Percentiles rank a stretch among this genome's conserved stretches.
These are phyloP conservation scores for Cladorrhinum samala DNA, from an alignment of 495 filamentous ascomycete genomes.

Conservation along the genomic window DNA sequence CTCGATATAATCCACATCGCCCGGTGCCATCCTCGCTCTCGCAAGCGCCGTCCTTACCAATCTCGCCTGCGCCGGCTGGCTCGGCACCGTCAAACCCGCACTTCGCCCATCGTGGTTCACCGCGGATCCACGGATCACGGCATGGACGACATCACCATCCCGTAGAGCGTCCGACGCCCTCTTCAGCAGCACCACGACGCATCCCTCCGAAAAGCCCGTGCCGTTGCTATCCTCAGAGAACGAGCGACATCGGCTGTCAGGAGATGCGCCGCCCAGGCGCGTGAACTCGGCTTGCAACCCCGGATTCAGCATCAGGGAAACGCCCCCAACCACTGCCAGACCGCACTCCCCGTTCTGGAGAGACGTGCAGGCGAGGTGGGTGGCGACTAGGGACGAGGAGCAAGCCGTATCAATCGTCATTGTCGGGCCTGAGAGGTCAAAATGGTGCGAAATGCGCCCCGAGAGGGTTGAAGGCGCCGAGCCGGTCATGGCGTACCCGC, in stretches of 20 bases:
- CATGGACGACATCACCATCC: conserved; percentile 42
- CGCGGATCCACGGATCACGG: conserved; percentile 39
- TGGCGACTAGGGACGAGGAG: conserved; percentile 28
- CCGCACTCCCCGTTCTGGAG: conserved; percentile 25
- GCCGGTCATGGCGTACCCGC: conserved; percentile 17
- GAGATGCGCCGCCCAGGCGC: conserved; percentile 27
- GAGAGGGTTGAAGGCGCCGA: conserved; percentile 25
- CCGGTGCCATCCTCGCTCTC: conserved; percentile 1
- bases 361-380: conserved; percentile 33
- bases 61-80: conserved; percentile 9
- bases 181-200: conserved; percentile 43
- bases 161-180: conserved; percentile 36
- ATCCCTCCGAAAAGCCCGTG: conserved; percentile 48
- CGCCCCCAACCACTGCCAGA: conserved; percentile 29
- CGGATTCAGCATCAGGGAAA: conserved; percentile 28
- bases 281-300: conserved; percentile 22
- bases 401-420: conserved; percentile 43
- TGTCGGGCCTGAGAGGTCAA: conserved; percentile 38
- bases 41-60: conserved; percentile 14
- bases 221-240: conserved; percentile 37
- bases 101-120: conserved; percentile 30
- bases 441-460: conserved; percentile 42
- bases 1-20: conserved; percentile 32
- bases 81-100: conserved; percentile 14
- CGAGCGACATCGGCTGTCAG: conserved; percentile 17